These are phyloP conservation scores for Xylariaceae sp. DNA, from an alignment of 2,329 filamentous ascomycete species.

Conservation along the genomic window DNA sequence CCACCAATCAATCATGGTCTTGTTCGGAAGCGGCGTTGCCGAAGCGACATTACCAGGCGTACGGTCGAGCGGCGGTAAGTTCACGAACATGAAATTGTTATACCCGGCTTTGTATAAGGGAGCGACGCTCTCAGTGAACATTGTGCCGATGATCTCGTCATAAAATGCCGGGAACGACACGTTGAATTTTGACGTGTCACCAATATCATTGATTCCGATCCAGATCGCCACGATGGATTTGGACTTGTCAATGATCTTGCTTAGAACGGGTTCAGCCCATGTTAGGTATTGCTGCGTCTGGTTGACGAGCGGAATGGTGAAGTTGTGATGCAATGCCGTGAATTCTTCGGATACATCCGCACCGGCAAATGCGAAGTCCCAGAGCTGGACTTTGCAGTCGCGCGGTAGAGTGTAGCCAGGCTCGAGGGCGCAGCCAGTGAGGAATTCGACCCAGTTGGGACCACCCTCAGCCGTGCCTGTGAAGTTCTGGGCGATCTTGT, in stretches of 20 bases:
- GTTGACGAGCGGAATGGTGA: constrained; percentile 45
- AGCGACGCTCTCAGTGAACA: constrained; percentile 38
- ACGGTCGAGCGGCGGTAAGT: constrained; percentile 47
- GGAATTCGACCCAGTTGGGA: constrained; percentile 51
- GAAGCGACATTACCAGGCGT: constrained; percentile 35
- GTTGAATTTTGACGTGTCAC: constrained; percentile 42
- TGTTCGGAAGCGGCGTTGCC: constrained; percentile 39
- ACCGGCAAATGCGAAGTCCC: constrained; percentile 55
- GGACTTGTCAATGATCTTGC: constrained; percentile 28
- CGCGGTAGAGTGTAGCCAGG: constrained; percentile 40
- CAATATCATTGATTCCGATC: constrained; percentile 57
- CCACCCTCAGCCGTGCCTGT: constrained; percentile 49
- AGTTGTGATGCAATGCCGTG: constrained; percentile 48
- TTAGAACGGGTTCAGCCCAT: constrained; percentile 41
- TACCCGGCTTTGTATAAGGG: constrained; percentile 45
- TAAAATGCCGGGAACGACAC: constrained; percentile 44
- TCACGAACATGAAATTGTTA: constrained; percentile 49
- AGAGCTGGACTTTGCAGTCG: constrained; percentile 45
- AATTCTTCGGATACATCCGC: constrained; percentile 43
- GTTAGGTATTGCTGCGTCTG: constrained; percentile 46
- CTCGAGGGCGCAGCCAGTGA: constrained; percentile 47
- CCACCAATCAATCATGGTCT: constrained; percentile 43
- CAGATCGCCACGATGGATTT: constrained; percentile 44
- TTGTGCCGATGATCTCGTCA: constrained; percentile 35
- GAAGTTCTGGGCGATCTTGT: constrained; percentile 50